Percentiles rank a stretch among this genome's conserved stretches.
phyloP scores from a whole-genome alignment of 2,329 filamentous ascomycete genomes.

The Botrytis elliptica region DNA sequence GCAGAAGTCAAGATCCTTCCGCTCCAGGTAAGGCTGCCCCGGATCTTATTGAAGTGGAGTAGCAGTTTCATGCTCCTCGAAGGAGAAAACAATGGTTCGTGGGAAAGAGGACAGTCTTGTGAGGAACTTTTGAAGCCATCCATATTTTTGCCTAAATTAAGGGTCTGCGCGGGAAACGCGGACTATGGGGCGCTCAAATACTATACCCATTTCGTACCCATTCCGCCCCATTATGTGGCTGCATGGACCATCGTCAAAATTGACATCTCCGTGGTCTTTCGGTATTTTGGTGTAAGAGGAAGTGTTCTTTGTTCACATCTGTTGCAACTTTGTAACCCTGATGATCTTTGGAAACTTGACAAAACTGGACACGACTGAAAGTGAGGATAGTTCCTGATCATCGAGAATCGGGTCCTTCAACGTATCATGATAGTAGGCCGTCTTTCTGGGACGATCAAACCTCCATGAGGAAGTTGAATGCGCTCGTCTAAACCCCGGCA shows the following conservation, averaged over 20 bases:
- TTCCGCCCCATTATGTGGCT: constrained; percentile 5
- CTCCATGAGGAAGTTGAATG: constrained; percentile 8
- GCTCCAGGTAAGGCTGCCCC: background rate
- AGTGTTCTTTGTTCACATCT: background rate
- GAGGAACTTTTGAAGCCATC: background rate
- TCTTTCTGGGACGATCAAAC: constrained; percentile 6
- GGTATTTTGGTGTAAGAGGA: background rate
- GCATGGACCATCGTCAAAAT: constrained; percentile 8
- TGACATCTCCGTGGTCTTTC: constrained; percentile 1
- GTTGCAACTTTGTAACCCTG: background rate
- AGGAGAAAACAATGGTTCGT: background rate
- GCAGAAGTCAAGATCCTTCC: background rate
- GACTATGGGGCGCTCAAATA: constrained; percentile 3
- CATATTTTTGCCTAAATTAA: constrained; percentile 13
- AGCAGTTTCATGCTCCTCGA: background rate
- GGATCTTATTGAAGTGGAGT: background rate
- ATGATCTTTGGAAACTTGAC: background rate
- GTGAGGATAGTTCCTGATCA: background rate
- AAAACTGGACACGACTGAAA: background rate
- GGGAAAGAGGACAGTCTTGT: background rate
- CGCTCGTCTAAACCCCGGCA: background rate
- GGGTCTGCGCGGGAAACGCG: constrained; percentile 14
- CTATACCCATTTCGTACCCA: background rate
- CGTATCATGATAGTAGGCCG: background rate
- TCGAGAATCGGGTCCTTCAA: background rate